Base-by-base conservation (phyloP, 2,329 filamentous ascomycete species). In the Colletotrichum sp. region DNA sequence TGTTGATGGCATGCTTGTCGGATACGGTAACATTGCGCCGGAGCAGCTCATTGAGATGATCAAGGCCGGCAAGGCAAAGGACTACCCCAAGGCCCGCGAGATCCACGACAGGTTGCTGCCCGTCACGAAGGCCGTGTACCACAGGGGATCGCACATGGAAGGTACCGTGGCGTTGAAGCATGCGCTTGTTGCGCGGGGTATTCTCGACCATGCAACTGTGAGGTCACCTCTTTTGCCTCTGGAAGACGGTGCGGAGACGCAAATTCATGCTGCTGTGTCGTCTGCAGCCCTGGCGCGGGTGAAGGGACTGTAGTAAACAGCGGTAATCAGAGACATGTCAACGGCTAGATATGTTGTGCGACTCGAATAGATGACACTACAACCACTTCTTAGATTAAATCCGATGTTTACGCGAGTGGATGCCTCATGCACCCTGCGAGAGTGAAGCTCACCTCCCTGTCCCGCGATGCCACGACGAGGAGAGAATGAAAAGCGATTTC, bases 141-240 rank as follows among this genome's bases (percentile, higher is more conserved):
- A 90, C 80, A 86, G 88, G 8, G 89, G 88, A 12, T 89, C 88
- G 12, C 89, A 90, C 73, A 90, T 90, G 88, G 88, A 90, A 81
- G 89, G 89, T 4, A 90, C 88, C 3, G 88, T 89, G 4, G 86
- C 86, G 6, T 78, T 90, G 26, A 90, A 90, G 82, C 88, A 90
- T 75, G 88, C 88, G 16, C 81, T 90, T 30, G 87, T 90, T 28
- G 88, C 88, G 13, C 80, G 88, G 13, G 88, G 89, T 3, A 89
- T 90, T 39, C 76, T 90, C 15, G 82, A 84, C 15, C 87, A 90
- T 67, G 88, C 88, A 13, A 89, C 88, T 4, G 88, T 90, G 5
- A 81, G 88, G n/a, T 88, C 88, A 9, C 87, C 87, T 28, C 76
- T 89, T n/a, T 68, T 89, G 76, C 88, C 86, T 8, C 78, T 88